Evolutionary conservation across 352 stramenopile genomes (phyloP), one percentile per base, ranked within the genome.

Genomic region (Phytophthora pluvialis): DNA sequence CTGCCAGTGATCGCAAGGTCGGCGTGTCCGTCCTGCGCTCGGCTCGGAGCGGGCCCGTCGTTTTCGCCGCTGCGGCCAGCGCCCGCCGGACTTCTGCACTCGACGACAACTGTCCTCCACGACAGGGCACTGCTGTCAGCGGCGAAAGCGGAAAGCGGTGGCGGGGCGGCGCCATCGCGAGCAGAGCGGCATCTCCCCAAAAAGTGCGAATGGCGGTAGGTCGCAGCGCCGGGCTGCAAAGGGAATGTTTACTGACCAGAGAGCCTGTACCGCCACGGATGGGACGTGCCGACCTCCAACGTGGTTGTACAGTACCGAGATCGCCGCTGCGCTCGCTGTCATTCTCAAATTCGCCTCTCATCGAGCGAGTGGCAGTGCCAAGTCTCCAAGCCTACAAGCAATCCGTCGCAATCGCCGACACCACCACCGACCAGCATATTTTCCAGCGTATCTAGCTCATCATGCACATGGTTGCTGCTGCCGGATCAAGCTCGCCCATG

Each of bases 291-390:
- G 57, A 53, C 57, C 56, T 70, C 63, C 63, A 58, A 28, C 55
- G 46, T 50, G 42, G 39, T 25, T 38, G 42, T 45, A 58, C 50
- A 44, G 33, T 35, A n/a, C 18, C 54, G 57, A 21, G 64, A 68
- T 64, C 59, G 50, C 29, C 51, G 16, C 18, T 11, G 46, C n/a
- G 35, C 55, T 56, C n/a, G 38, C 57, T 59, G 56, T 54, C 69
- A 77, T 64, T 77, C 51, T 46, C 59, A 51, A 77, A 72, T 73
- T 67, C 46, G 69, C 69, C 33, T 60, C 38, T 25, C 11, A 52
- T 43, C 43, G 39, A 64, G 64, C 44, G 42, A 64, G 46, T 38
- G 26, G 46, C 32, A 50, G 44, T 53, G 40, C 43, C 28, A 54
- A 54, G 47, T 10, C 18, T 18, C n/a, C 43, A 49, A 46, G 40